phyloP scores from a whole-genome alignment of 805 yeast genomes.

The Ogataea populi-albae region DNA sequence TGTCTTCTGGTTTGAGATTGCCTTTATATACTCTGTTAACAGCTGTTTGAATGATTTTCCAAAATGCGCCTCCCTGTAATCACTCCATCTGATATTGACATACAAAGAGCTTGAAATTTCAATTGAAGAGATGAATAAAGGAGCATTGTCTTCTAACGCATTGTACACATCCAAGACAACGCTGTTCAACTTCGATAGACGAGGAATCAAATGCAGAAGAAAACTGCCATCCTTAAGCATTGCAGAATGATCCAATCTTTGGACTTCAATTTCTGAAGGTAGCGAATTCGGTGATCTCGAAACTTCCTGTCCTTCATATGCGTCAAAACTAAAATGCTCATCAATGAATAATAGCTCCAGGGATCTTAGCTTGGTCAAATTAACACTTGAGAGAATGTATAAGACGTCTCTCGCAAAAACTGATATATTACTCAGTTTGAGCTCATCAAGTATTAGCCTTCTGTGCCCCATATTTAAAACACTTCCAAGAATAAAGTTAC shows the following conservation, averaged over 20 bases:
- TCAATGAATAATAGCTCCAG: constrained; percentile 18
- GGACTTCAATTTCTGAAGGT: constrained; percentile 11
- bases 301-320: too few relatives aligned
- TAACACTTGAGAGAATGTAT: constrained; percentile 9
- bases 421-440: constrained; percentile 16
- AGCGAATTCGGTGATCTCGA: too few relatives aligned
- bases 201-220: constrained; percentile 11
- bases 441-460: constrained; percentile 13
- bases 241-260: constrained; percentile 2
- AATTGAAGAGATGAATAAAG: constrained; percentile 13
- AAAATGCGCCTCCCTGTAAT: constrained; percentile 7
- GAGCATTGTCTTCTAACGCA: constrained; percentile 16
- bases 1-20: constrained; percentile 13
- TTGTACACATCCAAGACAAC: constrained; percentile 22
- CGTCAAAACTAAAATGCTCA: constrained; percentile 1
- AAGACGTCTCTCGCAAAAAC: constrained; percentile 15
- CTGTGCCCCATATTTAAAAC: too few relatives aligned
- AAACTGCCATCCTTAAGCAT: constrained; percentile 2
- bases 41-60: constrained; percentile 6
- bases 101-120: constrained; percentile 16
- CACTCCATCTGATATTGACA: constrained; percentile 21
- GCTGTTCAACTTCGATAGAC: constrained; percentile 11
- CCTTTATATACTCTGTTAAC: constrained; percentile 8
- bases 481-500: too few relatives aligned
- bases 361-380: constrained; percentile 14